Conservation (phyloP, 768 basidiomycete genomes). For the Paxillus rubicundulus region DNA sequence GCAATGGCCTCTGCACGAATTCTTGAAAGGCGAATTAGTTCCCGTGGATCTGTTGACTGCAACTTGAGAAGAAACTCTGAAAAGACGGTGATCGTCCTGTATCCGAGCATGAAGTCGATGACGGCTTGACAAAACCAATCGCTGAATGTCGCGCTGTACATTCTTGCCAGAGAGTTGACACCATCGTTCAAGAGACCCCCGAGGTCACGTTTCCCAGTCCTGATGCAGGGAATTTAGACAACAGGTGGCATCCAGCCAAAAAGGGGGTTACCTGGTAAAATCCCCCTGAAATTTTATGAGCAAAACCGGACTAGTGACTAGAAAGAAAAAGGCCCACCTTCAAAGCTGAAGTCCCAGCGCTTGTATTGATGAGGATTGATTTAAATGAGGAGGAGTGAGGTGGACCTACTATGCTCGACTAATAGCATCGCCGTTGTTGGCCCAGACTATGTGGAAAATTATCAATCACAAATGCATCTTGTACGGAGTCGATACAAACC, state of each 20-base stretch:
- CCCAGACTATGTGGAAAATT: conserved; percentile 66
- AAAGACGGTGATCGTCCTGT: conserved; percentile 84
- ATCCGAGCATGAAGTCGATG: conserved; percentile 88
- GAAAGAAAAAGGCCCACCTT: conserved; percentile 58
- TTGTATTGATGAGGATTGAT: conserved; percentile 33
- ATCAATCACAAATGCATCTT: neutral
- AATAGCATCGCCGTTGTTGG: conserved; percentile 96
- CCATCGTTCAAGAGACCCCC: conserved; percentile 93
- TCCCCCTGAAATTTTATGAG: conserved; percentile 54
- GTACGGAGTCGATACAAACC: conserved; percentile 38
- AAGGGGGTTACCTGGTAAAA: conserved; percentile 65
- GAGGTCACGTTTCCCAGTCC: conserved; percentile 95
- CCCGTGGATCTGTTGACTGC: conserved; percentile 88
- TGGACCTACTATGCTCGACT: conserved; percentile 76
- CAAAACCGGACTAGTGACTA: neutral
- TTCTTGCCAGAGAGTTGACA: conserved; percentile 87
- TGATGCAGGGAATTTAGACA: conserved; percentile 27
- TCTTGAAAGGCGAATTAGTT: conserved; percentile 83
- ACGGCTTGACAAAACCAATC: conserved; percentile 98
- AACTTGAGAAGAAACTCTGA: conserved; percentile 90
- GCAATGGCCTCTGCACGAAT: conserved; percentile 92
- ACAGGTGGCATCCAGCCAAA: neutral
- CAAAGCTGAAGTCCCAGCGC: conserved; percentile 92
- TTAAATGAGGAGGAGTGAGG: neutral
- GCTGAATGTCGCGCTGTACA: conserved; percentile 86